Evolutionary conservation across 306 rosid species (phyloP), one percentile per base, ranked within the genome.

Genomic region (Macrotyloma uniflorum): DNA sequence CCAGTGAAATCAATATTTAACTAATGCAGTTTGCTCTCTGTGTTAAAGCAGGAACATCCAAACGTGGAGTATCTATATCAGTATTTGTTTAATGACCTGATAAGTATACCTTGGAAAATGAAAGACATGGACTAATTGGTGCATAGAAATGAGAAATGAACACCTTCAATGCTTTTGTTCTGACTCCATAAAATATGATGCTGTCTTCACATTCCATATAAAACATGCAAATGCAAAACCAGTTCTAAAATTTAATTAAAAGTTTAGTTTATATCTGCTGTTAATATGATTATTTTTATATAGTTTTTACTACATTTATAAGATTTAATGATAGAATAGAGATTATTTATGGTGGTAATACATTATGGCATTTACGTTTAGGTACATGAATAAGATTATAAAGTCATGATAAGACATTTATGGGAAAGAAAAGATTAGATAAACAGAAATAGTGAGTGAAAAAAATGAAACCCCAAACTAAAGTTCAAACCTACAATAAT

Each of bases 61-160:
- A 57, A 55, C 12, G 22, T 26, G 38, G 35, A 14, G 2, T n/a
- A 5, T 8, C 22, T 55, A 54, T 14, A 28, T 28, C 36, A 43
- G 26, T 45, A 62, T 38, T 46, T 68, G 15, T 62, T 24, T 26
- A 11, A 33, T 30, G 58, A 16, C 63, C 16, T 3, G 8, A 75
- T 70, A 11, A 14, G 2, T 8, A 14, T 40, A 10, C 70, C 79
- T 82, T 7, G 81, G 79, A 75, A 74, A 33, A 43, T 69, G 71
- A 63, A 68, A 78, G 42, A 43, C 5, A 23, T 43, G 66, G 57
- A 76, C 68, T 49, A 67, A 32, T 73, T 42, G 69, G 33, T 40
- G 68, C 79, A 72, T 72, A 51, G 61, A 45, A 80, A 51, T 42
- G 30, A 63, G 50, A 43, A 42, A 73, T 35, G 16, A 16, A 32